Percentiles rank a stretch among this genome's conserved stretches.
Evolutionary conservation across 202 grass and related monocot genomes (phyloP).

Genomic region (Elaeis oleifera): DNA sequence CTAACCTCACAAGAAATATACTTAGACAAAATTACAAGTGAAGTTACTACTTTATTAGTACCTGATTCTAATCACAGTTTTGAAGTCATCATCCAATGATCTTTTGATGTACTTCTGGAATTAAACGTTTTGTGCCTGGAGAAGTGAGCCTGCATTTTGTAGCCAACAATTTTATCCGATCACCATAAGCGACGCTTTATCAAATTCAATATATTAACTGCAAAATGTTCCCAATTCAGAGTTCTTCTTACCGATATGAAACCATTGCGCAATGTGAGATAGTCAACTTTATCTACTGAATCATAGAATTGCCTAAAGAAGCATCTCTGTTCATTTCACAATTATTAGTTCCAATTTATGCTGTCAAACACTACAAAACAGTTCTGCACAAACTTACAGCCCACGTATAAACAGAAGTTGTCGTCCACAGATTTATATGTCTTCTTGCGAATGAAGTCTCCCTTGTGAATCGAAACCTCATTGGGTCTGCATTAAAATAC

Average conservation of each 20-base stretch:
- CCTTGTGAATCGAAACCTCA: conserved; percentile 10
- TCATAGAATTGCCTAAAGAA: conserved; percentile 15
- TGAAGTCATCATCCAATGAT: conserved; percentile 14
- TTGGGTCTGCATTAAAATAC: not conserved
- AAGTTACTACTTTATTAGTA: not conserved
- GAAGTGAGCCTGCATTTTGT: conserved; percentile 11
- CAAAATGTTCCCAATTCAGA: too few relatives aligned
- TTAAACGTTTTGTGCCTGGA: conserved; percentile 13
- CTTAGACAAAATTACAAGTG: too few relatives aligned
- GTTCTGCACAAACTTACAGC: conserved; percentile 3
- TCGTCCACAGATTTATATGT: not conserved
- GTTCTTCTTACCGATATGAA: conserved; percentile 10
- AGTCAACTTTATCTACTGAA: conserved; percentile 16
- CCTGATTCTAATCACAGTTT: conserved; percentile 13
- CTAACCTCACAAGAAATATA: not conserved
- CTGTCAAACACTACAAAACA: too few relatives aligned
- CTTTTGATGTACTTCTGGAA: conserved; percentile 13
- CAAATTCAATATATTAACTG: too few relatives aligned
- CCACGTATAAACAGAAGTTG: not conserved
- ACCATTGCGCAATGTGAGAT: conserved; percentile 10
- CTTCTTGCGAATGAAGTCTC: conserved; percentile 9
- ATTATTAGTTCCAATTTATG: not conserved
- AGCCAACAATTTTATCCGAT: too few relatives aligned
- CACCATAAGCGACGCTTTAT: too few relatives aligned
- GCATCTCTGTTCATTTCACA: conserved; percentile 8